Base-by-base conservation (phyloP, 306 rosid species). In the Ziziphus jujuba region DNA sequence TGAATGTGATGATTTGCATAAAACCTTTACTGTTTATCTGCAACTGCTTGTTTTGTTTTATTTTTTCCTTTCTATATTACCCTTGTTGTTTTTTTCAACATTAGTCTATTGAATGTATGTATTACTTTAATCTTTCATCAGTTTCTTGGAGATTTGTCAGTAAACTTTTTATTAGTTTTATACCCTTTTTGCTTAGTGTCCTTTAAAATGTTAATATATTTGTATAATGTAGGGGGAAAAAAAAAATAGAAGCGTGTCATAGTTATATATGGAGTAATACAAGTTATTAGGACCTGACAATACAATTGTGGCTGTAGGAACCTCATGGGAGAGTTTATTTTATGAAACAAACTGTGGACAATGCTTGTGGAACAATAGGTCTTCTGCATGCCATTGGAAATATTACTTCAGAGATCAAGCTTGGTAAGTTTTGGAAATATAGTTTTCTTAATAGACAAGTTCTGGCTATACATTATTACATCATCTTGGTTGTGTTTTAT, bases 281-380 rank as follows among this genome's bases (percentile, higher is more conserved):
- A 13, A 55, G 15, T 22, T 38, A 24, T 17, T 44, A 15, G 7
- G 21, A 44, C 17, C 40, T n/a, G 24, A 6, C n/a, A 61, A 11
- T 76, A 14, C 63, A 72, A 49, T 72, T 75, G 38, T 69, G 76
- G 56, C 71, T 61, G 72, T 78, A 92, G 96, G 92, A 89, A 77
- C 69, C 82, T 57, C 77, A 81, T 64, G 72, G 45, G 58, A 72
- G 35, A 60, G 89, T 92, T 75, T 92, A 89, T 75, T 91, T 84
- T 63, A 80, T 85, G 96, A 87, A 79, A 85, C 98, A 92, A 85
- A 92, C 98, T 17, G 95, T 92, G 73, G 92, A 91, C 20, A 92
- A 92, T 74, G 98, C 98, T 59, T 92, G 98, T 81, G 98, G 98
- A 80, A 92, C 98, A 33, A 66, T 92, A 79, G 98, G 98, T 58